Percentiles rank a stretch among this genome's conserved stretches.
phyloP scores from a whole-genome alignment of 1,284 basidiomycete genomes.

The Volvariella volvacea region DNA sequence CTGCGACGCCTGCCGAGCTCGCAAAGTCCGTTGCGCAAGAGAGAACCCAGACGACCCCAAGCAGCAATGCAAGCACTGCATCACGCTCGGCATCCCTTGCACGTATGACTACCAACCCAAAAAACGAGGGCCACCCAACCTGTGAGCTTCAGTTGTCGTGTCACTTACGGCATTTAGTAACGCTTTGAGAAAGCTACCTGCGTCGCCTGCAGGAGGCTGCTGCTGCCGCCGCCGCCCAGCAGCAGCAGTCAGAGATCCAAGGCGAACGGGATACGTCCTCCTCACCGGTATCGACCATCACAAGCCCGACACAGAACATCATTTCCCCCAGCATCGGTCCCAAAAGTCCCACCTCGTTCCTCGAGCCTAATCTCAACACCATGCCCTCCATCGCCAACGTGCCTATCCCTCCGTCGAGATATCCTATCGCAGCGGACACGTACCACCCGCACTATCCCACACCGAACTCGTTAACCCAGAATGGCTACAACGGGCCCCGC shows the following conservation, averaged over 20 bases:
- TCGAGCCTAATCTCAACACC: conserved; percentile 42
- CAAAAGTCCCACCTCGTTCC: conserved; percentile 41
- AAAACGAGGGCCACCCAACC: conserved; percentile 84
- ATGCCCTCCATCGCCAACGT: conserved; percentile 32
- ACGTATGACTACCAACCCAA: conserved; percentile 90
- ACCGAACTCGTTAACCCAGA: conserved; percentile 30
- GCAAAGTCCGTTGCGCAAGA: conserved; percentile 75
- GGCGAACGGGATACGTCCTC: conserved; percentile 29
- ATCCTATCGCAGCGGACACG: conserved; percentile 64
- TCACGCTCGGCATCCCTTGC: conserved; percentile 75
- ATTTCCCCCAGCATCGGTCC: conserved; percentile 40
- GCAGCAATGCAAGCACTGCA: conserved; percentile 77
- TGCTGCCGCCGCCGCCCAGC: conserved; percentile 48
- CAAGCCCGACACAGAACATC: conserved; percentile 44
- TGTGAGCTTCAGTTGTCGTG: conserved; percentile 43
- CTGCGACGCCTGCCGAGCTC: conserved; percentile 78
- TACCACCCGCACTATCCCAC: conserved; percentile 50
- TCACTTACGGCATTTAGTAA: conserved; percentile 6
- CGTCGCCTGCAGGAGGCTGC: conserved; percentile 74
- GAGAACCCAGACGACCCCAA: conserved; percentile 71
- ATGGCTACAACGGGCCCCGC: conserved; percentile 26
- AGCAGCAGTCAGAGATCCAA: conserved; percentile 24
- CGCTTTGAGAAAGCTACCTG: conserved; percentile 47
- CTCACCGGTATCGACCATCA: conserved; percentile 43
- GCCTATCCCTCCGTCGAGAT: conserved; percentile 57